These are phyloP conservation scores for Cladorrhinum samala DNA, from an alignment of 495 filamentous ascomycete species.

Conservation along the genomic window DNA sequence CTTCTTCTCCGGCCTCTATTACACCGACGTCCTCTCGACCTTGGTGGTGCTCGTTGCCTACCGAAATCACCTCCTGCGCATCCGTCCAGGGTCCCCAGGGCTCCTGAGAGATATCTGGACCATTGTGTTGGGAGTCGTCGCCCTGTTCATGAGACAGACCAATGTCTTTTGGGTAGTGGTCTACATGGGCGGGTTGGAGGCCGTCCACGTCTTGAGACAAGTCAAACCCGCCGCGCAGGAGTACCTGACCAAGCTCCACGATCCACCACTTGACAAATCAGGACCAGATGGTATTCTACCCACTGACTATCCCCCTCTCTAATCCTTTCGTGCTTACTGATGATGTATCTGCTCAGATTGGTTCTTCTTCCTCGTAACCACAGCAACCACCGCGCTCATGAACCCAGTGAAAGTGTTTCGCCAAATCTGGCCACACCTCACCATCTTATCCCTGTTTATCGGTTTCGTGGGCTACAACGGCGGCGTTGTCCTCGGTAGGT, in stretches of 20 bases:
- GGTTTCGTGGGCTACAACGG: slow-evolving; percentile 80
- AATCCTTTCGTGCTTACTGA: no score
- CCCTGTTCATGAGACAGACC: slow-evolving; percentile 79
- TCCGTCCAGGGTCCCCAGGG: slow-evolving; percentile 18
- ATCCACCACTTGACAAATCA: slow-evolving; percentile 52
- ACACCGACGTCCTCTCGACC: slow-evolving; percentile 78
- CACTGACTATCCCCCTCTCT: no score
- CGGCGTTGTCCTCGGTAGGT: slow-evolving; percentile 78
- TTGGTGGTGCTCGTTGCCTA: slow-evolving; percentile 62
- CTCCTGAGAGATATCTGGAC: slow-evolving; percentile 35
- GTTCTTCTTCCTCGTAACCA: slow-evolving; percentile 50
- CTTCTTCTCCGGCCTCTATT: slow-evolving; percentile 92
- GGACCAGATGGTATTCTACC: slow-evolving; percentile 50
- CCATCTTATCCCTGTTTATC: slow-evolving; percentile 61
- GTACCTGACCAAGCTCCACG: slow-evolving; percentile 41
- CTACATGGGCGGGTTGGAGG: slow-evolving; percentile 73
- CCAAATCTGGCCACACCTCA: slow-evolving; percentile 60
- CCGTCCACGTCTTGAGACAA: slow-evolving; percentile 43
- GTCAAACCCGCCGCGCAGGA: slow-evolving; percentile 24
- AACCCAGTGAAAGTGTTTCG: slow-evolving; percentile 44
- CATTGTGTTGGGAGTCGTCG: slow-evolving; percentile 51
- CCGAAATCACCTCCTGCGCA: slow-evolving; percentile 49
- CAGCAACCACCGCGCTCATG: slow-evolving; percentile 49
- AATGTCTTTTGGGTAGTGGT: slow-evolving; percentile 94
- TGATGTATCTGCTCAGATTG: slow-evolving; percentile 24